Evolutionary conservation across 352 stramenopile genomes (phyloP).

Genomic region (Pythium dissotocum): DNA sequence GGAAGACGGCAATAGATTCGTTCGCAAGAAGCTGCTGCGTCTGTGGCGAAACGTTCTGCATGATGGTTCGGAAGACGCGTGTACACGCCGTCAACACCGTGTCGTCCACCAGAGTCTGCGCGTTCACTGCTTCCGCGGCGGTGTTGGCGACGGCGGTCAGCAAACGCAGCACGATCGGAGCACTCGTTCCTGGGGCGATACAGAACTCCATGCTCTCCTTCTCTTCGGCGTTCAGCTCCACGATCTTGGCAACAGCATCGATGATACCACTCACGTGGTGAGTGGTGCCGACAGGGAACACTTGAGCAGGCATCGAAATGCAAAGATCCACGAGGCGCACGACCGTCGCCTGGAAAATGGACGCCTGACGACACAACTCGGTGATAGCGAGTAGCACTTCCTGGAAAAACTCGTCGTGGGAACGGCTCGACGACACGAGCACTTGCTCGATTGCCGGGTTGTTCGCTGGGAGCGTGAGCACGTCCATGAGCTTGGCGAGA

Average conservation of each 20-base stretch:
- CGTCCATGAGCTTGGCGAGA: slow-evolving; percentile 72
- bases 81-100: slow-evolving; percentile 51
- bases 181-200: slow-evolving; percentile 28
- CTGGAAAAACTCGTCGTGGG: slow-evolving; percentile 64
- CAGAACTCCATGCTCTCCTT: slow-evolving; percentile 84
- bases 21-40: slow-evolving; percentile 69
- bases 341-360: slow-evolving; percentile 83
- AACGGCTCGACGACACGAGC: slow-evolving; percentile 50
- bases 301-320: slow-evolving; percentile 24
- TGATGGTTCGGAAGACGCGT: slow-evolving; percentile 70
- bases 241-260: slow-evolving; percentile 75
- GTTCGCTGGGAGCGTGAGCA: slow-evolving; percentile 34
- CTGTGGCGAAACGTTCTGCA: slow-evolving; percentile 66
- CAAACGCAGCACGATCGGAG: slow-evolving; percentile 64
- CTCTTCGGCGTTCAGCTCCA: slow-evolving; percentile 74
- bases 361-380: slow-evolving; percentile 66
- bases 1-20: slow-evolving; percentile 58
- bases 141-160: slow-evolving; percentile 65
- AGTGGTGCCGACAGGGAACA: slow-evolving; percentile 30
- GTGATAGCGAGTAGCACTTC: slow-evolving; percentile 74
- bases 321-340: slow-evolving; percentile 69
- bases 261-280: slow-evolving; percentile 55
- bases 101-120: slow-evolving; percentile 36
- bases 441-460: slow-evolving; percentile 36
- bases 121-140: slow-evolving; percentile 37